These are phyloP conservation scores for Hypoxylon sp. DNA, from an alignment of 2,329 filamentous ascomycete species.

Conservation along the genomic window DNA sequence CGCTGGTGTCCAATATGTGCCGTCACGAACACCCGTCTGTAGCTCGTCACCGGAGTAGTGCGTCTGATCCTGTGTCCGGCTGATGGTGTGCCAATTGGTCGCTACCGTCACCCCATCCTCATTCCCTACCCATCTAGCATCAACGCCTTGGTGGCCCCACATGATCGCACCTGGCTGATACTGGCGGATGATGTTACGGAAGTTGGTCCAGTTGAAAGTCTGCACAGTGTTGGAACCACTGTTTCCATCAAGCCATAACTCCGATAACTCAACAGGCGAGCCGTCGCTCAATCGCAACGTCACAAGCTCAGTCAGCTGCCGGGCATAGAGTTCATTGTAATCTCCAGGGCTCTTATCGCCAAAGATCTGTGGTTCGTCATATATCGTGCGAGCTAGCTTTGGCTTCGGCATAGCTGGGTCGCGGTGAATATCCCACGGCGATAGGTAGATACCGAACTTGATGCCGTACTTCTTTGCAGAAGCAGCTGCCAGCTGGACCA, in stretches of 20 bases:
- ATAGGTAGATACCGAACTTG: constrained; percentile 56
- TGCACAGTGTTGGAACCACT: constrained; percentile 53
- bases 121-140: constrained; percentile 54
- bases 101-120: constrained; percentile 50
- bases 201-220: constrained; percentile 52
- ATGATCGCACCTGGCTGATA: constrained; percentile 51
- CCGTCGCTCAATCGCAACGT: constrained; percentile 44
- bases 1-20: constrained; percentile 51
- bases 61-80: constrained; percentile 50
- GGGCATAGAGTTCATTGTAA: constrained; percentile 54
- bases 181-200: constrained; percentile 52
- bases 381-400: constrained; percentile 50
- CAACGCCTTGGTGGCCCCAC: constrained; percentile 54
- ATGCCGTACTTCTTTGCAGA: constrained; percentile 55
- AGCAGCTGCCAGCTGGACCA: constrained; percentile 54
- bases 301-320: constrained; percentile 51
- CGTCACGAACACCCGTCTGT: constrained; percentile 48
- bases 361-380: constrained; percentile 56
- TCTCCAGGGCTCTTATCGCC: constrained; percentile 52
- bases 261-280: constrained; percentile 47
- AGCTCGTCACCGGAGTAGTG: constrained; percentile 48
- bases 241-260: constrained; percentile 55
- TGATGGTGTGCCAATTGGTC: constrained; percentile 54
- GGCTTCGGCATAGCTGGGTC: constrained; percentile 56
- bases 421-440: constrained; percentile 57